These are phyloP conservation scores for Hymenotorrendiella dingleyae DNA, from an alignment of 2,329 filamentous ascomycete species.

Conservation along the genomic window DNA sequence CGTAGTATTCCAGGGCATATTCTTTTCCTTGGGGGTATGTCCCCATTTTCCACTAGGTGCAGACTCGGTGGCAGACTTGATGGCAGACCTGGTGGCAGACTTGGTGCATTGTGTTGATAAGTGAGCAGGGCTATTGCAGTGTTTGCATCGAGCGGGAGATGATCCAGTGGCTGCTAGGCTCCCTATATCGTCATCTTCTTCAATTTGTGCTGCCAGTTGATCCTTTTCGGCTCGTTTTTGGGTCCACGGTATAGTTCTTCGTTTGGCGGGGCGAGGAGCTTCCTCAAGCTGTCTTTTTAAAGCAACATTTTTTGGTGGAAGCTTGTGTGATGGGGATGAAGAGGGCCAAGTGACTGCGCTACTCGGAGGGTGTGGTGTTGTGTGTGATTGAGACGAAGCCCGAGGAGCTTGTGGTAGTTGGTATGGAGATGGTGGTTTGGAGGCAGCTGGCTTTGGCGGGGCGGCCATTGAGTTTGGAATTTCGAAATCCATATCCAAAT, in stretches of 20 bases:
- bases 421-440: conserved; percentile 11
- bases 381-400: neutral
- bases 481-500: conserved; percentile 53
- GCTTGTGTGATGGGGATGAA: conserved; percentile 41
- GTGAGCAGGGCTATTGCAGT: conserved; percentile 19
- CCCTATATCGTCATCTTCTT: conserved; percentile 31
- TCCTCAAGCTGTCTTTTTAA: conserved; percentile 14
- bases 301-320: conserved; percentile 24
- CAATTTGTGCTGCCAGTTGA: conserved; percentile 26
- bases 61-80: too few species aligned
- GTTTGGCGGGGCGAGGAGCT: conserved; percentile 1
- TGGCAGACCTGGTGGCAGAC: too few species aligned
- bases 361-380: conserved; percentile 19
- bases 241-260: neutral
- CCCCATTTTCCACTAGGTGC: conserved; percentile 13
- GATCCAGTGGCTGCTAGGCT: conserved; percentile 12
- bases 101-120: conserved; percentile 14
- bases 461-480: conserved; percentile 16
- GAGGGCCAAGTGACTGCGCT: conserved; percentile 34
- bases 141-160: conserved; percentile 14
- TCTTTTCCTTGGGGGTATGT: conserved; percentile 27
- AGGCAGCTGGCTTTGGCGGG: conserved; percentile 42
- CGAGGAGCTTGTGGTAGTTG: conserved; percentile 1
- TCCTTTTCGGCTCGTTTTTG: conserved; percentile 31
- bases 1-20: conserved; percentile 64